These are phyloP conservation scores for Alternaria triticimaculans DNA, from an alignment of 2,329 filamentous ascomycete genomes.

Conservation along the genomic window DNA sequence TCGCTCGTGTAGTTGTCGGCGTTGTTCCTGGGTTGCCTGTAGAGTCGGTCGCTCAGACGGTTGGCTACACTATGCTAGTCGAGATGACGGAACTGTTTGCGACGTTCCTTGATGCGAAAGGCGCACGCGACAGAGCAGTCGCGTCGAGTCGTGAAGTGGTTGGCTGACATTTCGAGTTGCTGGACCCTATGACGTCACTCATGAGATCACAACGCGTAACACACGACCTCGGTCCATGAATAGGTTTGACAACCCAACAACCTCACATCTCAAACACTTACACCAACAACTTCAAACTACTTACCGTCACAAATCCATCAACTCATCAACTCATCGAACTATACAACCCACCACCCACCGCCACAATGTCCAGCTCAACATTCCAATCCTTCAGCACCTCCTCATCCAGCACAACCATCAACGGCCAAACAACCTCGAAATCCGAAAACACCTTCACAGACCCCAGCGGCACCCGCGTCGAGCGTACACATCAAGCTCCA, in stretches of 20 bases:
- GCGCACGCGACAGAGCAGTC: too few species aligned
- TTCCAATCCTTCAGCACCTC: slow-evolving; percentile 37
- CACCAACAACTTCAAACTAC: neutral
- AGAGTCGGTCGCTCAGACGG: too few species aligned
- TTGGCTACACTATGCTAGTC: too few species aligned
- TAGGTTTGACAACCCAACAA: neutral
- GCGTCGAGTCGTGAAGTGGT: too few species aligned
- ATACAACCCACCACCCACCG: slow-evolving; percentile 1
- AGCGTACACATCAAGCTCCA: slow-evolving; percentile 34
- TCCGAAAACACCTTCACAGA: slow-evolving; percentile 34
- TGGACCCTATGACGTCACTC: slow-evolving; percentile 17
- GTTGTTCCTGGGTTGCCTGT: too few species aligned
- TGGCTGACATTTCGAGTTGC: neutral
- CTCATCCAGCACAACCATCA: slow-evolving; percentile 31
- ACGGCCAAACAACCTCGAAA: slow-evolving; percentile 37
- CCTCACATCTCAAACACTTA: neutral
- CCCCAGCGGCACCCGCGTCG: slow-evolving; percentile 36
- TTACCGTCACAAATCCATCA: neutral
- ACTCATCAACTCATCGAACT: neutral
- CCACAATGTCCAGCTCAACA: slow-evolving; percentile 21
- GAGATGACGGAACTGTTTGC: too few species aligned
- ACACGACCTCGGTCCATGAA: neutral
- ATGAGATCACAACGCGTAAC: slow-evolving; percentile 15
- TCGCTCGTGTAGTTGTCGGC: too few species aligned
- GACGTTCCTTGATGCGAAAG: too few species aligned